Base-by-base conservation (phyloP, 2,329 filamentous ascomycete species). In the Neofusicoccum laricinum region DNA sequence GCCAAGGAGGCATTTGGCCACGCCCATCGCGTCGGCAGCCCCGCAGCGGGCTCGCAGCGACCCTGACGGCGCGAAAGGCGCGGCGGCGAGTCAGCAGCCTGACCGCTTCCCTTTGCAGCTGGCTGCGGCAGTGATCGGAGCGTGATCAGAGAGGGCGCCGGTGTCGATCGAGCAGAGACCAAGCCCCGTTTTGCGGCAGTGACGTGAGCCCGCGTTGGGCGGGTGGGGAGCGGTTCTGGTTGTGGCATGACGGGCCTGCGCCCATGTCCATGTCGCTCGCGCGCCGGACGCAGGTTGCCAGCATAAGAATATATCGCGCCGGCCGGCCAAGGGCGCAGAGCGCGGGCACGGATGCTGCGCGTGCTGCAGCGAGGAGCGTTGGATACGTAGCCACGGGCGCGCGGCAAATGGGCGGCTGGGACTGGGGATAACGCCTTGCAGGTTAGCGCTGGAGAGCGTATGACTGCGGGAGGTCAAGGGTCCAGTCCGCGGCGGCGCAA, bases 131-230 rank as follows among this genome's bases (percentile, higher is more conserved):
- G 58, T 61, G 58, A 61, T 61, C 58, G 43, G 58, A 50, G 58
- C 58, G 58, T 50, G 58, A 49, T 61, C 45, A 61, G 58, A 49
- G 58, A 61, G 43, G 58, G 34, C 36, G 46, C 58, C 17, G 58
- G 43, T 32, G 58, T 61, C 58, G 58, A 61, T 61, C 58, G 43
- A 59, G 55, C 55, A 59, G 41, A 59, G 55, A 45, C 55, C 55
- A 59, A 36, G 40, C 40, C 40, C 40, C 40, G 15, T 43, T 15
- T 15, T 38, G 7, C 43, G 58, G 38, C 32, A 48, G 51, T 64
- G 62, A 64, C 62, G 62, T 64, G 62, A 64, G 62, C 49, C 34
- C 51, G 62, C 62, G 51, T 53, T 40, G 58, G 46, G 34, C 30
- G 58, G 58, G 58, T 49, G 58, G 58, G 58, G 58, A 61, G 58